Conservation (phyloP, 768 basidiomycete genomes). For the Leucocoprinus leucothites region DNA sequence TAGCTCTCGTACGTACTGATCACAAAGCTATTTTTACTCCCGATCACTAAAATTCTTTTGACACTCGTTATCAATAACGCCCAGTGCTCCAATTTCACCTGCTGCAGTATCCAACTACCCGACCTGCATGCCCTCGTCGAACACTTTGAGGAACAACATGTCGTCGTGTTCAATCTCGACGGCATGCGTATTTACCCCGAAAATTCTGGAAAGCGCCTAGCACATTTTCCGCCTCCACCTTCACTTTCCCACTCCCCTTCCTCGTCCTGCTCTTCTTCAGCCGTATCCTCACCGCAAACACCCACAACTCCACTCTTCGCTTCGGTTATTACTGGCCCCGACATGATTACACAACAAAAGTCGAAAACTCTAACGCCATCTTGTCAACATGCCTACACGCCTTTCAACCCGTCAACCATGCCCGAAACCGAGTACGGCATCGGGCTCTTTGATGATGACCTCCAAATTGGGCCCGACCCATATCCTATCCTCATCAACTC, state of each 20-base stretch:
- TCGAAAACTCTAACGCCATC: slow-evolving; percentile 7
- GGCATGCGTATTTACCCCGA: slow-evolving; percentile 31
- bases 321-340: slow-evolving; percentile 3
- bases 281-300: slow-evolving; percentile 17
- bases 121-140: slow-evolving; percentile 50
- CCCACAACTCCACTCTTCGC: slow-evolving; percentile 15
- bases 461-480: slow-evolving; percentile 5
- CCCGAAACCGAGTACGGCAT: not conserved
- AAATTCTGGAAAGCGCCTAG: slow-evolving; percentile 8
- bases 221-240: slow-evolving; percentile 11
- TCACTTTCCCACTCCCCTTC: slow-evolving; percentile 15
- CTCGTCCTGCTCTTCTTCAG: slow-evolving; percentile 19
- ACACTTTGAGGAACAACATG: slow-evolving; percentile 43
- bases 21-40: slow-evolving; percentile 2
- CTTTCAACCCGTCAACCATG: not conserved
- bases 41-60: slow-evolving; percentile 10
- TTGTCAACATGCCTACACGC: slow-evolving; percentile 10
- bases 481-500: slow-evolving; percentile 4
- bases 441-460: not conserved
- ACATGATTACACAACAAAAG: slow-evolving; percentile 1
- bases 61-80: not conserved
- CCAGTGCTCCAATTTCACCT: slow-evolving; percentile 39
- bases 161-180: slow-evolving; percentile 21
- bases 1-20: slow-evolving; percentile 21
- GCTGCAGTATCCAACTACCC: slow-evolving; percentile 42